Percentiles rank a stretch among this genome's conserved stretches.
These are phyloP conservation scores for Viridothelium virens DNA, from an alignment of 495 filamentous ascomycete species.

Conservation along the genomic window DNA sequence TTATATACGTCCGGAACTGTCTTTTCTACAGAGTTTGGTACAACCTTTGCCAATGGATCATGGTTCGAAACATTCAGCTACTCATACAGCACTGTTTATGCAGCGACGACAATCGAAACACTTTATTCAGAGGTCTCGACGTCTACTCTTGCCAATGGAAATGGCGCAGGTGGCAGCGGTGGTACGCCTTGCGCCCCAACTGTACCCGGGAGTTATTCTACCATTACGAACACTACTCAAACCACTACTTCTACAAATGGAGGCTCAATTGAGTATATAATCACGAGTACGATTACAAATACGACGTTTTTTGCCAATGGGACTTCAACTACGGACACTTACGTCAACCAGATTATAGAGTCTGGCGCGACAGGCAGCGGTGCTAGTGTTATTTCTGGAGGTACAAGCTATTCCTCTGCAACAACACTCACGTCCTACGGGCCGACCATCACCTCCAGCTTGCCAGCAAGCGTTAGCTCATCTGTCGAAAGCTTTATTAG, in stretches of 20 bases:
- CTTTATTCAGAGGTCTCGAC: not conserved
- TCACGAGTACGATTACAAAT: conserved; percentile 1
- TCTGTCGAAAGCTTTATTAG: not conserved
- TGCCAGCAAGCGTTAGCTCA: not conserved
- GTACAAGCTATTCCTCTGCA: conserved; percentile 1
- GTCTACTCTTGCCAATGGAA: not conserved
- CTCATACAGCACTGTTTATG: not conserved
- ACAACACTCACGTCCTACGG: not conserved
- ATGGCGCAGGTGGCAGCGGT: not conserved
- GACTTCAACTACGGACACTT: not conserved
- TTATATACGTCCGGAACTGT: not conserved
- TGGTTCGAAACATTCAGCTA: conserved; percentile 1
- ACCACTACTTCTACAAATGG: not conserved
- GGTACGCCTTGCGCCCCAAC: not conserved
- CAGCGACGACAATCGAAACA: not conserved
- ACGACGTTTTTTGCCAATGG: not conserved
- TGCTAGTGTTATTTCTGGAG: not conserved
- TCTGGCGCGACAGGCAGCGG: not conserved
- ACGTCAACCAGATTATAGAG: not conserved
- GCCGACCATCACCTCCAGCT: not conserved
- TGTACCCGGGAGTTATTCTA: not conserved
- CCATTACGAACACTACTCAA: not conserved
- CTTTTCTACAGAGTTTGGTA: not conserved
- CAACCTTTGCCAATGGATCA: not conserved
- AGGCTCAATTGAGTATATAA: not conserved